Conservation (phyloP, 2,329 filamentous ascomycete genomes). For the Beauveria scarabaeidicola region DNA sequence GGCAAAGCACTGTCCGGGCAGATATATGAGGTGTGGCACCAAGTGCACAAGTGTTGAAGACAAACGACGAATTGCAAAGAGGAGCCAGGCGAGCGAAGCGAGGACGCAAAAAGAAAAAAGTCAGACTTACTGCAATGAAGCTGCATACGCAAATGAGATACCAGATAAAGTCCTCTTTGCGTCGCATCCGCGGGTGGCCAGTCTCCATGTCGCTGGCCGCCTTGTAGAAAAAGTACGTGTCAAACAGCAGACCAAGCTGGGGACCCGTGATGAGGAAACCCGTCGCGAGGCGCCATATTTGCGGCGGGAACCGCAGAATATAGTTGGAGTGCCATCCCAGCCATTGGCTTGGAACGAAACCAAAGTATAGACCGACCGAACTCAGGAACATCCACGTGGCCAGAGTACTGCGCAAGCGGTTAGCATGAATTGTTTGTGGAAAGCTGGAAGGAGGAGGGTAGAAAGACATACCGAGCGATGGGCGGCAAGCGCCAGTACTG, state of each 20-base stretch:
- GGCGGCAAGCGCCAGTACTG: constrained; percentile 33
- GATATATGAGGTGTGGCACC: constrained; percentile 50
- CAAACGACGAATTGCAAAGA: neutral
- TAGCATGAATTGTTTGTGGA: constrained; percentile 4
- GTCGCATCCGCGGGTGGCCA: constrained; percentile 60
- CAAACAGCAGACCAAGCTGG: constrained; percentile 50
- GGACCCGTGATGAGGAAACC: constrained; percentile 33
- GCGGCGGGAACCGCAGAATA: constrained; percentile 43
- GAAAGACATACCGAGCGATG: constrained; percentile 31
- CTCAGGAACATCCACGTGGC: constrained; percentile 26
- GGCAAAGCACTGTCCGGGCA: constrained; percentile 65
- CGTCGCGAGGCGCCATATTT: constrained; percentile 35
- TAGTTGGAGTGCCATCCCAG: constrained; percentile 44
- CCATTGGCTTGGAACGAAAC: constrained; percentile 40
- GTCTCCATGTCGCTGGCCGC: constrained; percentile 70
- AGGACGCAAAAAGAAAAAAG: constrained; percentile 17
- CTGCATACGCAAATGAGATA: constrained; percentile 67
- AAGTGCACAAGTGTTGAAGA: constrained; percentile 11
- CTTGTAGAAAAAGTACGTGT: constrained; percentile 68
- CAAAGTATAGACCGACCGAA: constrained; percentile 50
- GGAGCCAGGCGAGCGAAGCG: constrained; percentile 14
- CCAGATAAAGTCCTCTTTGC: constrained; percentile 70
- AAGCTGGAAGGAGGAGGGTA: neutral
- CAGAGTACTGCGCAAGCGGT: constrained; percentile 10
- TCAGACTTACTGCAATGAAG: constrained; percentile 66